Conservation (phyloP, 345 rosid species). For the Trapa bicornis region DNA sequence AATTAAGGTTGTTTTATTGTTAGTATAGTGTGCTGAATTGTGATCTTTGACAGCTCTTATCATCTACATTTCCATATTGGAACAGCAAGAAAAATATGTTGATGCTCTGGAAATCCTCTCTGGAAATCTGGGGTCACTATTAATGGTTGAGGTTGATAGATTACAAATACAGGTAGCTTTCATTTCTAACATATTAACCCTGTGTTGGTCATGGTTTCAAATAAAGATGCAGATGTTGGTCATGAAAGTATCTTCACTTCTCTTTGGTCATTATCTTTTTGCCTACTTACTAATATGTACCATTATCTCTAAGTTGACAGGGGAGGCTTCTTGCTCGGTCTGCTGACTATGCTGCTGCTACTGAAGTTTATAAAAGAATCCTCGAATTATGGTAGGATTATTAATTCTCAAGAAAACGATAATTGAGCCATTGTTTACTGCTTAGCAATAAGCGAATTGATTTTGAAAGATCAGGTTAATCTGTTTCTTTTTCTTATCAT, state of each 20-base stretch:
- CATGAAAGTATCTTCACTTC: neutral
- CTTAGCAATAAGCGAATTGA: neutral
- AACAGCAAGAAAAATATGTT: slow-evolving; percentile 65
- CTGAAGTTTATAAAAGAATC: slow-evolving; percentile 52
- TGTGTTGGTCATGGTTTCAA: neutral
- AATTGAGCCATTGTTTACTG: neutral
- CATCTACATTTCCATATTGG: slow-evolving; percentile 83
- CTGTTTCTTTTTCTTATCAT: neutral
- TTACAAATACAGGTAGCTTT: slow-evolving; percentile 67
- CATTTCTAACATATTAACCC: slow-evolving; percentile 1
- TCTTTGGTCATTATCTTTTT: slow-evolving; percentile 9
- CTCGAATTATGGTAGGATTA: slow-evolving; percentile 61
- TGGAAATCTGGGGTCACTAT: slow-evolving; percentile 76
- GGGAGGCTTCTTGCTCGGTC: slow-evolving; percentile 74
- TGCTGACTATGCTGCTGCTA: slow-evolving; percentile 59
- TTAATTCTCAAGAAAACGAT: neutral
- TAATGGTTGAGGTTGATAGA: slow-evolving; percentile 83
- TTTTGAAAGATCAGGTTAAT: neutral
- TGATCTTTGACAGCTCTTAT: slow-evolving; percentile 56
- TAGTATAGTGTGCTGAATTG: slow-evolving; percentile 7
- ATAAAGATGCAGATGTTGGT: neutral
- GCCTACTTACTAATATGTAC: slow-evolving; percentile 22
- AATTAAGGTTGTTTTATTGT: neutral
- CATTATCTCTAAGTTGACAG: slow-evolving; percentile 92
- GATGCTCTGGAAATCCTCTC: slow-evolving; percentile 78